Percentiles rank a stretch among this genome's conserved stretches.
phyloP scores from a whole-genome alignment of 2,329 filamentous ascomycete species.

The Ambrosiella beaveri region DNA sequence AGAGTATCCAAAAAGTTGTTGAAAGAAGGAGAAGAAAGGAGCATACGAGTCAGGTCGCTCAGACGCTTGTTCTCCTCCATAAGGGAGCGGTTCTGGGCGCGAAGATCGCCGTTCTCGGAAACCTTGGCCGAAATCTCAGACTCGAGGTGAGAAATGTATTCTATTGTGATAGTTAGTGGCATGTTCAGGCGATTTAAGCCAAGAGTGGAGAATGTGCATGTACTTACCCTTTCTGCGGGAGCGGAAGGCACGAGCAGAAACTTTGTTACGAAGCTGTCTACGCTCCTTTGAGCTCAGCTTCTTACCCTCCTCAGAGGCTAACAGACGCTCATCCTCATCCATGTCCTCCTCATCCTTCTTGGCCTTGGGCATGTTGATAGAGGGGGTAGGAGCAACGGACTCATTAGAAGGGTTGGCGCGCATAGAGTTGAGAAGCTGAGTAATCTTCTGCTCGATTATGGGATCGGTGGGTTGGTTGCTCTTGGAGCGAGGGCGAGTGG shows the following conservation, averaged over 20 bases:
- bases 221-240: slow-evolving; percentile 88
- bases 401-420: slow-evolving; percentile 47
- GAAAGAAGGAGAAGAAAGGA: slow-evolving; percentile 66
- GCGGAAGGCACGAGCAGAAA: slow-evolving; percentile 91
- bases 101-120: slow-evolving; percentile 67
- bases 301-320: slow-evolving; percentile 97
- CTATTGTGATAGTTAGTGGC: slow-evolving; percentile 40
- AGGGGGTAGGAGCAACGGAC: slow-evolving; percentile 19
- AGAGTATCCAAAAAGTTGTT: slow-evolving; percentile 61
- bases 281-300: slow-evolving; percentile 97
- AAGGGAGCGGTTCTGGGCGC: slow-evolving; percentile 63
- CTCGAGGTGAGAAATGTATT: slow-evolving; percentile 94
- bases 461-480: slow-evolving; percentile 42
- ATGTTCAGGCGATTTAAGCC: background rate
- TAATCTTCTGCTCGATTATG: slow-evolving; percentile 80
- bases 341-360: slow-evolving; percentile 97
- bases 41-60: slow-evolving; percentile 62
- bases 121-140: slow-evolving; percentile 69
- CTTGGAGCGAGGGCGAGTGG: slow-evolving; percentile 30
- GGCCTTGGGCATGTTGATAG: slow-evolving; percentile 48
- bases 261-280: slow-evolving; percentile 94
- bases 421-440: slow-evolving; percentile 83
- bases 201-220: background rate
- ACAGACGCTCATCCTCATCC: slow-evolving; percentile 87
- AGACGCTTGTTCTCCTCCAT: slow-evolving; percentile 72